phyloP scores from a whole-genome alignment of 306 rosid species.

The Acacia confusa region DNA sequence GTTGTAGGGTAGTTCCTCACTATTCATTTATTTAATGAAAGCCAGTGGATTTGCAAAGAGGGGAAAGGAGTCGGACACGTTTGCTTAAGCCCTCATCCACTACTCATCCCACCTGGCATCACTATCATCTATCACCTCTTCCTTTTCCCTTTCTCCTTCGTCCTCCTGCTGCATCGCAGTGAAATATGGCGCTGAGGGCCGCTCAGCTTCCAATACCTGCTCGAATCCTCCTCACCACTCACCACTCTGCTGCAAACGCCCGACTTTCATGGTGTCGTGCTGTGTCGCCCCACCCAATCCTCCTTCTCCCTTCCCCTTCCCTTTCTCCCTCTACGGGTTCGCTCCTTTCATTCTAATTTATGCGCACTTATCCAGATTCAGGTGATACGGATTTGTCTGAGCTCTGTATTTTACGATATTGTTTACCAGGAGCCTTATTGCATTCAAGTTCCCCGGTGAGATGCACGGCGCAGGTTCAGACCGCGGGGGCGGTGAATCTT shows the following conservation, averaged over 20 bases:
- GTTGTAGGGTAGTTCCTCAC: no score
- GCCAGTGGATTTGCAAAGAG: neutral
- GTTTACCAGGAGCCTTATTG: conserved; percentile 33
- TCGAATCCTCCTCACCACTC: neutral
- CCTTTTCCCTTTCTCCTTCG: neutral
- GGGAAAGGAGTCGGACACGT: conserved; percentile 26
- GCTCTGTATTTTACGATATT: neutral
- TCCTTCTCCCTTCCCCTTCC: conserved; percentile 23
- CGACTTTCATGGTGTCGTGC: conserved; percentile 51
- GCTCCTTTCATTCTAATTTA: neutral
- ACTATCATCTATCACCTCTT: conserved; percentile 25
- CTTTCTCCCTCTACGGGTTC: conserved; percentile 32
- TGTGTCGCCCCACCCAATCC: conserved; percentile 38
- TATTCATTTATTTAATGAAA: no score
- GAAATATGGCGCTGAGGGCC: conserved; percentile 59
- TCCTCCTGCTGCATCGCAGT: neutral
- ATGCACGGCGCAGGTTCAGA: conserved; percentile 42
- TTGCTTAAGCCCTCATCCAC: conserved; percentile 38
- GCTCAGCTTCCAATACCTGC: conserved; percentile 49
- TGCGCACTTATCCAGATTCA: neutral
- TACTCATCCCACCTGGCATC: conserved; percentile 52
- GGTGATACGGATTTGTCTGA: neutral
- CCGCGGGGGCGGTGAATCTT: conserved; percentile 51
- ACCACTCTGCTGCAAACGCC: neutral
- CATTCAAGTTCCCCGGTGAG: conserved; percentile 29